A percentile compares a stretch with the other conserved stretches of the same genome.
Evolutionary conservation across 2,329 filamentous ascomycete species (phyloP).

Genomic region (Colletotrichum euphorbiae): DNA sequence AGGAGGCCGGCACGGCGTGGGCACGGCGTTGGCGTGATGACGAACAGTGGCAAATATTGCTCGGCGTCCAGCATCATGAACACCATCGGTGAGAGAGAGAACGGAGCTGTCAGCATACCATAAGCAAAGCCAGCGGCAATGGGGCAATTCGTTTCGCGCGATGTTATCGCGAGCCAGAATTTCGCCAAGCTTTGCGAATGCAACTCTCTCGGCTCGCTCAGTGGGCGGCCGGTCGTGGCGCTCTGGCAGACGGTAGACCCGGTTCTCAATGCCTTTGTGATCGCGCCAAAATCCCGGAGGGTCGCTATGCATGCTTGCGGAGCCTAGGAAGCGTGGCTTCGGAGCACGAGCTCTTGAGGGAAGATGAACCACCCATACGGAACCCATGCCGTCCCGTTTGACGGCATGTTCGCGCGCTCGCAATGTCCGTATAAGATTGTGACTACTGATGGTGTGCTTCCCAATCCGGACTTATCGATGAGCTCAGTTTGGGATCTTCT

Average conservation of each 20-base stretch:
- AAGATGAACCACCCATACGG: slow-evolving; percentile 11
- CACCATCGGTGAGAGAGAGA: background rate
- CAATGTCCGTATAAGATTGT: slow-evolving; percentile 29
- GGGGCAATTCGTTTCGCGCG: slow-evolving; percentile 12
- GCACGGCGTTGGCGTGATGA: background rate
- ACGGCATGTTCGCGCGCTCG: background rate
- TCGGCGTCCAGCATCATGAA: background rate
- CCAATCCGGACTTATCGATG: slow-evolving; percentile 23
- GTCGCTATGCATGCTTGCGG: slow-evolving; percentile 29
- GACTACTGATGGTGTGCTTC: slow-evolving; percentile 26
- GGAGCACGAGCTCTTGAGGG: slow-evolving; percentile 34
- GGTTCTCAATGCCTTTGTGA: slow-evolving; percentile 12
- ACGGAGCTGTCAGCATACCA: slow-evolving; percentile 6
- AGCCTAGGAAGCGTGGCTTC: slow-evolving; percentile 27
- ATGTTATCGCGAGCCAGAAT: slow-evolving; percentile 15
- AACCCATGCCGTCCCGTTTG: slow-evolving; percentile 8
- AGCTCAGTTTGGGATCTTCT: slow-evolving; percentile 19
- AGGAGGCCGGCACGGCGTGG: background rate
- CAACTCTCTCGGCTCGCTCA: slow-evolving; percentile 5
- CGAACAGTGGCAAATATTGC: slow-evolving; percentile 6
- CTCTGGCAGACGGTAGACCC: too few relatives aligned
- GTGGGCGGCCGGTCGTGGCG: slow-evolving; percentile 10
- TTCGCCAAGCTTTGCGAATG: slow-evolving; percentile 33
- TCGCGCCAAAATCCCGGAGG: slow-evolving; percentile 21
- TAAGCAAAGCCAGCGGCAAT: background rate